A percentile compares a stretch with the other conserved stretches of the same genome.
Evolutionary conservation across 2,329 filamentous ascomycete genomes (phyloP).

Genomic region (Arthrocladium fulminans): DNA sequence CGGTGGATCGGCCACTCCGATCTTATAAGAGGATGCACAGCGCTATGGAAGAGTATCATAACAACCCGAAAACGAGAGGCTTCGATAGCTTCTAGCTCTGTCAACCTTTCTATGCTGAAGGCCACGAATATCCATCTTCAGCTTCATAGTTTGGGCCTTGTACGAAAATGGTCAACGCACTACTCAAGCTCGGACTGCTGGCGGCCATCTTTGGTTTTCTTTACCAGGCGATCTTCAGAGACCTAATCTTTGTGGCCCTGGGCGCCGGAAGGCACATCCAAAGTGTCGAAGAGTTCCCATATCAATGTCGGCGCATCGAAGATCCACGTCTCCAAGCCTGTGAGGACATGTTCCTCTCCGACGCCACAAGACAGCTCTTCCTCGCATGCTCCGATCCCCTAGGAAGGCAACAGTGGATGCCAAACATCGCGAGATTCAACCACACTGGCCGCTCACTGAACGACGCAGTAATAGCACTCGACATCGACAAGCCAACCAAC

Average conservation of each 20-base stretch:
- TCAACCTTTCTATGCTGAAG: no score
- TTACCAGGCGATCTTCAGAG: slow-evolving; percentile 26
- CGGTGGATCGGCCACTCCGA: no score
- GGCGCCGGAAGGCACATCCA: slow-evolving; percentile 27
- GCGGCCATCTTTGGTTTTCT: slow-evolving; percentile 21
- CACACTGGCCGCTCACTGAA: slow-evolving; percentile 19
- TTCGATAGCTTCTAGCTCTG: no score
- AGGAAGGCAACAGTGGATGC: slow-evolving; percentile 22
- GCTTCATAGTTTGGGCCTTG: neutral
- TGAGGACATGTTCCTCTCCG: slow-evolving; percentile 27
- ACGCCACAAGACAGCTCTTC: slow-evolving; percentile 22
- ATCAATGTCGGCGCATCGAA: slow-evolving; percentile 22
- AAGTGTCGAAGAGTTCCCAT: slow-evolving; percentile 27
- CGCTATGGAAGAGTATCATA: no score
- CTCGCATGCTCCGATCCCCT: slow-evolving; percentile 23
- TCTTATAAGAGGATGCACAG: no score
- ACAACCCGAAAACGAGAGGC: no score
- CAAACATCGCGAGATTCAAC: slow-evolving; percentile 21
- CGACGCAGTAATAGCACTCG: slow-evolving; percentile 25
- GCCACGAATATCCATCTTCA: neutral
- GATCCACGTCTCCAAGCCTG: slow-evolving; percentile 26
- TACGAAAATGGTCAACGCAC: neutral
- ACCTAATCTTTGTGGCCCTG: slow-evolving; percentile 25
- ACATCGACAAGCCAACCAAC: slow-evolving; percentile 23
- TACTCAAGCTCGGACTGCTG: slow-evolving; percentile 10